phyloP scores from a whole-genome alignment of 208 protist species.

The Acanthamoeba culbertsoni region DNA sequence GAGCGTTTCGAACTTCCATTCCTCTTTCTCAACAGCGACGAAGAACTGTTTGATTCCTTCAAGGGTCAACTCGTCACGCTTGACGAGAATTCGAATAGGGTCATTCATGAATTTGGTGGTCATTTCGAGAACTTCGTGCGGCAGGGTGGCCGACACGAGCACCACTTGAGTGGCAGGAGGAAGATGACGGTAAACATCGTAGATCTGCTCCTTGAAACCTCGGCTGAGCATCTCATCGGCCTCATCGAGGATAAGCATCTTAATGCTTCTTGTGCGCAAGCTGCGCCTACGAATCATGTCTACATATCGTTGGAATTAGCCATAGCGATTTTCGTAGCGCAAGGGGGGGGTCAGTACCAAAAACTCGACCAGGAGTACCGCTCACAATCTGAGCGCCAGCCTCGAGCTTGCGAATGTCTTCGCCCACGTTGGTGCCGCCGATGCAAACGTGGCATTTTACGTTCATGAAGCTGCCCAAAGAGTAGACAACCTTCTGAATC shows the following conservation, averaged over 20 bases:
- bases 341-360: conserved; percentile 81
- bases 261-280: conserved; percentile 48
- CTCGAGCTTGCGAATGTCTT: conserved; percentile 83
- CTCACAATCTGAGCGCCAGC: conserved; percentile 90
- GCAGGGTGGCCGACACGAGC: conserved; percentile 89
- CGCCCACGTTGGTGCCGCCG: conserved; percentile 91
- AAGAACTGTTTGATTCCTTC: conserved; percentile 96
- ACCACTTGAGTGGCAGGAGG: conserved; percentile 79
- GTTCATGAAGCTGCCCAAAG: conserved; percentile 93
- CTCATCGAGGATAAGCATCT: conserved; percentile 82
- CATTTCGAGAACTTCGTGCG: conserved; percentile 89
- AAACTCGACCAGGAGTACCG: conserved; percentile 98
- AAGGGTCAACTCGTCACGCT: conserved; percentile 94
- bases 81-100: conserved; percentile 97
- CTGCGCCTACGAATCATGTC: conserved; percentile 32
- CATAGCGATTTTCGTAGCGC: too few relatives aligned
- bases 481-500: conserved; percentile 90
- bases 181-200: conserved; percentile 85
- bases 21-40: conserved; percentile 96
- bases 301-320: too few relatives aligned
- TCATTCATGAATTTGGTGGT: conserved; percentile 98
- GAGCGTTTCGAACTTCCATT: conserved; percentile 99
- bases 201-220: conserved; percentile 95
- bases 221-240: conserved; percentile 97
- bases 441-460: conserved; percentile 88